These are phyloP conservation scores for Gossypium arboreum DNA, from an alignment of 345 rosid genomes.

Conservation along the genomic window DNA sequence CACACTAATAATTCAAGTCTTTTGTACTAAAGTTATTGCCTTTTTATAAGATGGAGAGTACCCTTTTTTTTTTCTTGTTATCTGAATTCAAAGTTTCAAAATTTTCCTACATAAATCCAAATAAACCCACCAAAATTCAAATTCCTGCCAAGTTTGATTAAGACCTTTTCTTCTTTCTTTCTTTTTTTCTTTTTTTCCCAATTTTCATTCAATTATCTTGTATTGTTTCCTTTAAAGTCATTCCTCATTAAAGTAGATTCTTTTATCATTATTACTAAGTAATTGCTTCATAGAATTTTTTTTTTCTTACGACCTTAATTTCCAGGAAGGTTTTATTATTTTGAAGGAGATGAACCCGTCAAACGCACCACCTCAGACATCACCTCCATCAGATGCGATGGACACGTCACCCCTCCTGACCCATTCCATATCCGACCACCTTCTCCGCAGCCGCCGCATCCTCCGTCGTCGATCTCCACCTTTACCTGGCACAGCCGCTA, in stretches of 20 bases:
- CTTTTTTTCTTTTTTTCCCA: too few species aligned
- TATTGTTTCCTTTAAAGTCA: background rate
- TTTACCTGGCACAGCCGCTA: constrained; percentile 55
- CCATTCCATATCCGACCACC: constrained; percentile 38
- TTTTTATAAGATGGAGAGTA: background rate
- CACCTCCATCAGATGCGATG: constrained; percentile 27
- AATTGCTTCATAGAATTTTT: constrained; percentile 5
- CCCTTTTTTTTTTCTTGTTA: background rate
- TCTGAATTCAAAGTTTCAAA: constrained; percentile 9
- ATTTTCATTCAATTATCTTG: background rate
- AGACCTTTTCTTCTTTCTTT: background rate
- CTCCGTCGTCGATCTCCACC: constrained; percentile 53
- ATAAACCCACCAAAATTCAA: constrained; percentile 18
- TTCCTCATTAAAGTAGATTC: background rate
- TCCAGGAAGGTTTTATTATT: background rate
- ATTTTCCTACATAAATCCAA: background rate
- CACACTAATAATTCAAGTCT: background rate
- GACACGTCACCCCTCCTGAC: constrained; percentile 52
- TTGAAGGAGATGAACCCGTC: constrained; percentile 32
- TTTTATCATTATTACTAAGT: background rate
- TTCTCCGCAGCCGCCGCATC: constrained; percentile 53
- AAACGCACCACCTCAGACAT: constrained; percentile 27
- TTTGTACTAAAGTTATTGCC: constrained; percentile 3
- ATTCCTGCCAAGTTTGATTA: background rate
- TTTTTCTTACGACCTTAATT: background rate